Conservation (phyloP, 192 early-diverging fungal species). For the Cetraspora pellucida region DNA sequence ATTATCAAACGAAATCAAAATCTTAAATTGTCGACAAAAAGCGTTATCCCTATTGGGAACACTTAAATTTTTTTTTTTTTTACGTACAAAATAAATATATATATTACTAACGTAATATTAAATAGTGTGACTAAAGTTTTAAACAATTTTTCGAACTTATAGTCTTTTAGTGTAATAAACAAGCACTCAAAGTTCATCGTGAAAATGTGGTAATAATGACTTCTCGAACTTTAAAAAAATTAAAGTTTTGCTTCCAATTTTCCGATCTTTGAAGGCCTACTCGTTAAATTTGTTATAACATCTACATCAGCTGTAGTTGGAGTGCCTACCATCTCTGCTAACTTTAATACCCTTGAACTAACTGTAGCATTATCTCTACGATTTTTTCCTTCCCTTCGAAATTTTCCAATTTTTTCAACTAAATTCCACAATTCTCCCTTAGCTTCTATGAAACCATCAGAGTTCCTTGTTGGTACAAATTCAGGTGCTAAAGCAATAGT, state of each 20-base stretch:
- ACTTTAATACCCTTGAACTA: constrained; percentile 55
- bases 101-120: too few species aligned
- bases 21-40: too few species aligned
- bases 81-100: too few species aligned
- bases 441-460: constrained; percentile 53
- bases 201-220: too few species aligned
- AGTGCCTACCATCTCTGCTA: constrained; percentile 59
- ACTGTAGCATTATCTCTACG: constrained; percentile 80
- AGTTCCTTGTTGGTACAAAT: constrained; percentile 48
- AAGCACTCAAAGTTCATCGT: too few species aligned
- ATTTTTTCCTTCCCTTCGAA: constrained; percentile 84
- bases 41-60: too few species aligned
- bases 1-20: too few species aligned
- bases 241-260: constrained; percentile 30
- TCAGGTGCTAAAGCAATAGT: constrained; percentile 52
- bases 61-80: too few species aligned
- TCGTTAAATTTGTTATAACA: constrained; percentile 29
- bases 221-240: neutral
- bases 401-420: constrained; percentile 77
- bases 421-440: constrained; percentile 74
- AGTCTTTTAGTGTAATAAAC: too few species aligned
- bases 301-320: constrained; percentile 35
- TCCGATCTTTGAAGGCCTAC: constrained; percentile 19
- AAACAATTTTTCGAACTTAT: too few species aligned
- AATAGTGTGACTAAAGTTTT: too few species aligned